Base-by-base conservation (phyloP, 2,329 filamentous ascomycete species). In the Myriosclerotinia duriaeana region DNA sequence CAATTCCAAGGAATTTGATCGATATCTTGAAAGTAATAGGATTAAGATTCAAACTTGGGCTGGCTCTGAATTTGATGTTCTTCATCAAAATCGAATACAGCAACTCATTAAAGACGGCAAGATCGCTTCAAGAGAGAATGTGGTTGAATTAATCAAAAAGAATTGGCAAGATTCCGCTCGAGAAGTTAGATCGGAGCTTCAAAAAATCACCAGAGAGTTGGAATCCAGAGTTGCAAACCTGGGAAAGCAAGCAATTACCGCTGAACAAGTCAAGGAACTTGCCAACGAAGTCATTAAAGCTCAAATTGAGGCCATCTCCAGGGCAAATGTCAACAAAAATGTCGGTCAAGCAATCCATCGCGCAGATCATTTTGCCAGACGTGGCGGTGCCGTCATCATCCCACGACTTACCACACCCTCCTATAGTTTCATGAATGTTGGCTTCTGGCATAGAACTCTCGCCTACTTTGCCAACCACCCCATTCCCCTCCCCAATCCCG, bases 91-190 rank as follows among this genome's bases (percentile, higher is more conserved):
- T 20, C 50, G 38, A 36, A 17, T 67, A 3, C 22, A 56, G 53
- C 38, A 69, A 34, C 66, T 72, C 4, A 50, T 71, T 6, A 65
- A 71, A 56, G 64, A 71, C 8, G 69, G 73, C 44, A 66, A 68
- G 50, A 53, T 73, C 22, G 69, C 69, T 17, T 58, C 70, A 14
- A 73, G 65, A 50, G 52, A 66, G 5, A 68, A 73, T 30, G 79
- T 96, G 96, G 82, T 99, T 96, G 81, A 97, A 91, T 69, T 98
- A 93, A 76, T 99, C 96, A 67, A 91, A 90, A 44, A 98, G 83
- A 67, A 96, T 85, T 2, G 95, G 95, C 68, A 67, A 5, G 69
- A 72, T 4, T 26, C 53, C 20, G 7, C 46, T 3, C 14, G 1
- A 11, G 58, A 66, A 30, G 56, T 76, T 55, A 66, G 63, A 38